These are phyloP conservation scores for Wickerhamomyces sp. DNA, from an alignment of 1,139 yeast species.

Conservation along the genomic window DNA sequence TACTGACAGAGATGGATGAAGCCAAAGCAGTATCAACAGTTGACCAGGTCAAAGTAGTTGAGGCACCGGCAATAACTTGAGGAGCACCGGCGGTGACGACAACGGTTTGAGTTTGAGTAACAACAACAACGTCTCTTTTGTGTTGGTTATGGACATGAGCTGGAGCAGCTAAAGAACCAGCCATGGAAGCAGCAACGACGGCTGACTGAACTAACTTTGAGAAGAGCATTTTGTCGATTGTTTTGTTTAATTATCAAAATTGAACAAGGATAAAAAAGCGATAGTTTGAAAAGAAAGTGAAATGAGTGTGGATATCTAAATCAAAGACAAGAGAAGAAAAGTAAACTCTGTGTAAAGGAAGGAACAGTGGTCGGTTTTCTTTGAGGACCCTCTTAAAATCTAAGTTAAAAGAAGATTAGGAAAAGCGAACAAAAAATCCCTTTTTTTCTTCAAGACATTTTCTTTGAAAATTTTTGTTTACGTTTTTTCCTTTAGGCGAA, in stretches of 20 bases:
- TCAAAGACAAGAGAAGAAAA: constrained; percentile 5
- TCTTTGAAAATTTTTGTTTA: too few species aligned
- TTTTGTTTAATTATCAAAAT: constrained; percentile 1
- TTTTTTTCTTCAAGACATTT: too few species aligned
- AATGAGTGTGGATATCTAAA: constrained; percentile 6
- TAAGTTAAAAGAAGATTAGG: neutral
- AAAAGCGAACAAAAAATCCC: neutral
- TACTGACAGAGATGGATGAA: constrained; percentile 19
- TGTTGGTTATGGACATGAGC: constrained; percentile 41
- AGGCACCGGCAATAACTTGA: constrained; percentile 27
- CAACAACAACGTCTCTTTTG: constrained; percentile 42
- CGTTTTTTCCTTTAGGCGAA: too few species aligned
- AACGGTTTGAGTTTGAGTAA: constrained; percentile 34
- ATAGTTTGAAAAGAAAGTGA: neutral
- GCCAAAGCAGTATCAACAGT: constrained; percentile 25
- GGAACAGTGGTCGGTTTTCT: constrained; percentile 25
- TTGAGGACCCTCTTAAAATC: constrained; percentile 5
- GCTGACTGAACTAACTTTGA: constrained; percentile 24
- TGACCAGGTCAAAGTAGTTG: constrained; percentile 28
- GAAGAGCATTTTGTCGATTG: constrained; percentile 26
- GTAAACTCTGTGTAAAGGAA: constrained; percentile 27
- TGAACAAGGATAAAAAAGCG: neutral
- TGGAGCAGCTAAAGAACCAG: constrained; percentile 34
- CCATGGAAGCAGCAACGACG: constrained; percentile 31
- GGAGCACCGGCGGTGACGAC: constrained; percentile 35